Percentiles rank a stretch among this genome's conserved stretches.
Evolutionary conservation across 345 rosid species (phyloP).

Genomic region (Sisymbrium irio): DNA sequence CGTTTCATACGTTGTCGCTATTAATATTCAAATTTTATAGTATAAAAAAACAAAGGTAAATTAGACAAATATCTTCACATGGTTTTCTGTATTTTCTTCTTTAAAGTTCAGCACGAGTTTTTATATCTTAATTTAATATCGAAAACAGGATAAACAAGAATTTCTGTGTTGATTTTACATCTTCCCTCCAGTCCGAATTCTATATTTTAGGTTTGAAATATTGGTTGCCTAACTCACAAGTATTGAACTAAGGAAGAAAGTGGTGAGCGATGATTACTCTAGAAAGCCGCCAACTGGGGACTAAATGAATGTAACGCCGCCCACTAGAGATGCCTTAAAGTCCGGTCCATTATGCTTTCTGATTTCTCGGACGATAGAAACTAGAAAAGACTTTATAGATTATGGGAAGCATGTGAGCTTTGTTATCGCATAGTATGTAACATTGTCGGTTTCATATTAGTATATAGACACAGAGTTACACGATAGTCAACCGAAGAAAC

Average conservation of each 20-base stretch:
- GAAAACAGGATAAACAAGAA: no score
- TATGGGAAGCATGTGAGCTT: conserved; percentile 26
- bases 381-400: conserved; percentile 15
- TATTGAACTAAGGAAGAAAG: not conserved
- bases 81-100: no score
- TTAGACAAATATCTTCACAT: no score
- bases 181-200: no score
- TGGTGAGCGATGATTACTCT: not conserved
- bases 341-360: conserved; percentile 10
- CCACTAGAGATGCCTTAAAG: conserved; percentile 23
- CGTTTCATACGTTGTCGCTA: no score
- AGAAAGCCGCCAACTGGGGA: not conserved
- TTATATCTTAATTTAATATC: no score
- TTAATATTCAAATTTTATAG: no score
- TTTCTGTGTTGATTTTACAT: no score
- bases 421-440: conserved; percentile 12
- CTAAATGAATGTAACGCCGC: not conserved
- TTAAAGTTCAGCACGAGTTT: no score
- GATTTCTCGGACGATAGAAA: conserved; percentile 12
- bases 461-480: conserved; percentile 10
- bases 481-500: conserved; percentile 10
- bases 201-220: not conserved
- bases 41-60: no score
- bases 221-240: not conserved
- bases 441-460: conserved; percentile 1